Evolutionary conservation across 169 alveolate species (phyloP).

Genomic region (Amoebophrya sp.): DNA sequence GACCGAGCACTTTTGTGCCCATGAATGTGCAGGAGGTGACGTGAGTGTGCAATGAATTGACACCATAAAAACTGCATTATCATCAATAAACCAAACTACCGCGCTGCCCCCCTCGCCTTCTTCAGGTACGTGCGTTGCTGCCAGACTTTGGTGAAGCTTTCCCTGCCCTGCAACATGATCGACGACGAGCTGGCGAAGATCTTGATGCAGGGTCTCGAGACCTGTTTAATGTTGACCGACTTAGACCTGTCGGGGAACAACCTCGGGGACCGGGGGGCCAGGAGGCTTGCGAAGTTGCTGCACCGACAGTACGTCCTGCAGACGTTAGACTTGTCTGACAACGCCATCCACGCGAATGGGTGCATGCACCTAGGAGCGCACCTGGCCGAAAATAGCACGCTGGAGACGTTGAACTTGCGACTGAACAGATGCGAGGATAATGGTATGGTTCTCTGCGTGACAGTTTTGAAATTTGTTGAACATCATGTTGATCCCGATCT

Average conservation of each 20-base stretch:
- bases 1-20: no score
- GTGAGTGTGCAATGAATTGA: no score
- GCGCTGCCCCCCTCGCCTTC: no score
- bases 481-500: neutral
- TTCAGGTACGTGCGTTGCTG: slow-evolving; percentile 6
- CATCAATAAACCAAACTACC: no score
- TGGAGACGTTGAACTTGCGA: slow-evolving; percentile 42
- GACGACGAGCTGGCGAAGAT: slow-evolving; percentile 50
- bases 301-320: slow-evolving; percentile 41
- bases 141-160: slow-evolving; percentile 21
- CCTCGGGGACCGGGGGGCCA: slow-evolving; percentile 47
- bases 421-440: slow-evolving; percentile 51
- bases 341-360: slow-evolving; percentile 51
- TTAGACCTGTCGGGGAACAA: slow-evolving; percentile 33
- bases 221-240: slow-evolving; percentile 6
- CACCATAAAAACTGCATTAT: no score
- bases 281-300: slow-evolving; percentile 38
- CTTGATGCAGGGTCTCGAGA: neutral
- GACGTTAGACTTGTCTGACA: slow-evolving; percentile 42
- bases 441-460: slow-evolving; percentile 29
- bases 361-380: slow-evolving; percentile 48
- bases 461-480: neutral
- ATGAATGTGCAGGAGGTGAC: no score
- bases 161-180: slow-evolving; percentile 42
- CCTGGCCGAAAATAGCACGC: neutral